phyloP scores from a whole-genome alignment of 176 grass and related monocot species.

The Echinochloa phyllopogon region DNA sequence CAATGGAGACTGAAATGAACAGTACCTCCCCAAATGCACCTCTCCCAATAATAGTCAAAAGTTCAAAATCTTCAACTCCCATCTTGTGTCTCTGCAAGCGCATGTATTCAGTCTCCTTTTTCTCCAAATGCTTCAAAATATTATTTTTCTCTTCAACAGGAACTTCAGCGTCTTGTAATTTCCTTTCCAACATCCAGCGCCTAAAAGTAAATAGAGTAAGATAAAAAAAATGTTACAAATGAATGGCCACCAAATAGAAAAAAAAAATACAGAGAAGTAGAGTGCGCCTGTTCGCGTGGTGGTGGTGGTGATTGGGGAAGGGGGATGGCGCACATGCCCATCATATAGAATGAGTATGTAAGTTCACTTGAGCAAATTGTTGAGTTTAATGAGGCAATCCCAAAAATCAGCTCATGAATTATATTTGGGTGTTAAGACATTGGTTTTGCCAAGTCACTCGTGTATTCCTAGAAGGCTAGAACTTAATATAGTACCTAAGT shows the following conservation, averaged over 20 bases:
- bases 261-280: conserved; percentile 17
- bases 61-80: conserved; percentile 98
- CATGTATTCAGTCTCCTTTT: conserved; percentile 99
- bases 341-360: conserved; percentile 16
- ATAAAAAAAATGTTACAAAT: not conserved
- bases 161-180: conserved; percentile 93
- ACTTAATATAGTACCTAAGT: conserved; percentile 28
- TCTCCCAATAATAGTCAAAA: conserved; percentile 98
- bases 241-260: conserved; percentile 2
- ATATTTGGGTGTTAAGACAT: conserved; percentile 16
- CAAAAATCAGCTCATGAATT: conserved; percentile 6
- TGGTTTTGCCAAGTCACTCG: conserved; percentile 18
- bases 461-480: not conserved
- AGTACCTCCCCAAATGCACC: conserved; percentile 96
- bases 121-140: conserved; percentile 95
- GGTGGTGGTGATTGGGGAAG: not conserved
- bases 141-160: conserved; percentile 95
- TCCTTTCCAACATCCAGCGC: conserved; percentile 94
- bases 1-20: not conserved
- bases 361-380: not conserved
- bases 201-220: conserved; percentile 50
- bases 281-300: not conserved
- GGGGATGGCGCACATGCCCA: not conserved
- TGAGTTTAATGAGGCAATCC: not conserved
- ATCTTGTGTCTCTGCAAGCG: conserved; percentile 97